These are phyloP conservation scores for Cenchrus americanus DNA, from an alignment of 176 grass and related monocot genomes.

Conservation along the genomic window DNA sequence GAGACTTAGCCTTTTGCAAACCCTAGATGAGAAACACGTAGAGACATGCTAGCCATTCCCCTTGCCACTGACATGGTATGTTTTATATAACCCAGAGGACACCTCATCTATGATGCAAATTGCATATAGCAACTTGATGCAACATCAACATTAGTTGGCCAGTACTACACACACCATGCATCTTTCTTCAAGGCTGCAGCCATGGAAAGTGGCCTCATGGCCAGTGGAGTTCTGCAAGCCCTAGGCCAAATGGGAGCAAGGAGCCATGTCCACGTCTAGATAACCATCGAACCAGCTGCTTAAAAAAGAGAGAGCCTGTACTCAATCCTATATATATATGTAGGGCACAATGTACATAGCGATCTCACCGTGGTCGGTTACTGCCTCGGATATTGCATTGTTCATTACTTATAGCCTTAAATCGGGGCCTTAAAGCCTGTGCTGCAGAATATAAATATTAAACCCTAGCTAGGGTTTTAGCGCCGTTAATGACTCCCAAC, in stretches of 20 bases:
- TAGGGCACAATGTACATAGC: neutral
- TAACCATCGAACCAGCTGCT: slow-evolving; percentile 24
- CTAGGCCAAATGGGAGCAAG: slow-evolving; percentile 24
- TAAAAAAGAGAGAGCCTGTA: slow-evolving; percentile 35
- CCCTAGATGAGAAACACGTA: slow-evolving; percentile 52
- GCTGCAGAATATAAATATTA: slow-evolving; percentile 20
- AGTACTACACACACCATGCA: neutral
- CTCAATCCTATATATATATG: slow-evolving; percentile 19
- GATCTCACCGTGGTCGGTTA: slow-evolving; percentile 44
- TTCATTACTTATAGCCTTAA: slow-evolving; percentile 27
- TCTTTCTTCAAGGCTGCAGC: slow-evolving; percentile 32
- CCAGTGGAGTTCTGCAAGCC: neutral
- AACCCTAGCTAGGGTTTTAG: slow-evolving; percentile 49
- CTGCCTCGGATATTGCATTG: neutral
- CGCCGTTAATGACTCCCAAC: slow-evolving; percentile 3
- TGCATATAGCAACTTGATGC: slow-evolving; percentile 51
- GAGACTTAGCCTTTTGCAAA: slow-evolving; percentile 36
- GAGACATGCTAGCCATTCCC: slow-evolving; percentile 37
- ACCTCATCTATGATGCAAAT: slow-evolving; percentile 50
- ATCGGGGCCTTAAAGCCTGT: slow-evolving; percentile 39
- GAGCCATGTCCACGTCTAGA: slow-evolving; percentile 18
- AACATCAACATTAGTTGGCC: slow-evolving; percentile 30
- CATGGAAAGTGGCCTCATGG: slow-evolving; percentile 18
- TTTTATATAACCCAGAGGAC: slow-evolving; percentile 52
- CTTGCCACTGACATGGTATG: slow-evolving; percentile 37